These are phyloP conservation scores for Aureobasidium lini DNA, from an alignment of 2,329 filamentous ascomycete genomes.

Conservation along the genomic window DNA sequence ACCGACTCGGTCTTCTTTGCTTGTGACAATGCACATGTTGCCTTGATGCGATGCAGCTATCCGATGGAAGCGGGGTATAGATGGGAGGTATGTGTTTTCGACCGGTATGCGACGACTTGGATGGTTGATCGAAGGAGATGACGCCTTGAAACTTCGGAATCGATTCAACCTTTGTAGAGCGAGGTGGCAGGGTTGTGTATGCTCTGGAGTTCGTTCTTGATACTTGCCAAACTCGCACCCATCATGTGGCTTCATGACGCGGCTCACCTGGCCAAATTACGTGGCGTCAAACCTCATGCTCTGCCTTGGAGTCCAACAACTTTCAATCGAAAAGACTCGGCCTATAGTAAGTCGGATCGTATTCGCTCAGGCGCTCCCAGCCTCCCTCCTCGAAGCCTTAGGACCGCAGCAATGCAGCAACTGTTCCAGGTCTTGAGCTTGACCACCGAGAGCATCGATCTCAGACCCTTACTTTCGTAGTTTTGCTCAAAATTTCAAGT, in stretches of 20 bases:
- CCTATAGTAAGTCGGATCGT: too few species aligned
- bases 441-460: too few species aligned
- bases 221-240: not conserved
- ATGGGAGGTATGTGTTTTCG: not conserved
- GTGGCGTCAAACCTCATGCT: not conserved
- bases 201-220: not conserved
- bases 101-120: not conserved
- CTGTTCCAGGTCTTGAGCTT: too few species aligned
- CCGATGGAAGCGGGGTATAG: not conserved
- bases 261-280: not conserved
- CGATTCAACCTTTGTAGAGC: too few species aligned
- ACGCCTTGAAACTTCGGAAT: not conserved
- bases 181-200: not conserved
- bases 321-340: too few species aligned
- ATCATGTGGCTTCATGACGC: conserved; percentile 1
- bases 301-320: too few species aligned
- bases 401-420: too few species aligned
- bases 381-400: too few species aligned
- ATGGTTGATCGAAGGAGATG: not conserved
- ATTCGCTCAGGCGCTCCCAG: too few species aligned
- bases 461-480: too few species aligned
- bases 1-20: conserved; percentile 18
- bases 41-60: not conserved
- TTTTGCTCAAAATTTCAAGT: too few species aligned
- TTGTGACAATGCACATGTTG: conserved; percentile 26